phyloP scores from a whole-genome alignment of 2,329 filamentous ascomycete genomes.

The Parastagonospora nodorum region DNA sequence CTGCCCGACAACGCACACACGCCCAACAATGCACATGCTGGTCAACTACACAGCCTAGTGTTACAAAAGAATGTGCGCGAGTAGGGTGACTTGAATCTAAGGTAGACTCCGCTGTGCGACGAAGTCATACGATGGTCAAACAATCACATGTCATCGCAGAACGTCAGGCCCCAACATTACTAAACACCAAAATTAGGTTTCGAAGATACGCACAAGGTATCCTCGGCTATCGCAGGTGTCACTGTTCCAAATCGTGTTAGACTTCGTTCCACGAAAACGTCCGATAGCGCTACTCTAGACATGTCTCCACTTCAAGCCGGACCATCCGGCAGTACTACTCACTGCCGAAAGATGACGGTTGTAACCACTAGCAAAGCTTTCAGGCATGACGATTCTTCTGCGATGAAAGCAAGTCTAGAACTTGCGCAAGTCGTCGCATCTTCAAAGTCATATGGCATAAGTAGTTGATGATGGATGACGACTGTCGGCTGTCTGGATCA shows the following conservation, averaged over 20 bases:
- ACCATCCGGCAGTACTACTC: not conserved
- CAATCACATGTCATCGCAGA: not conserved
- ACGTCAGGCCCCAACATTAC: not conserved
- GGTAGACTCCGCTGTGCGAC: not conserved
- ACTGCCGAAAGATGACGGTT: not conserved
- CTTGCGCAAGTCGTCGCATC: too few relatives aligned
- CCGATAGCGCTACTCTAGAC: not conserved
- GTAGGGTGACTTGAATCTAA: not conserved
- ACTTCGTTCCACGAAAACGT: not conserved
- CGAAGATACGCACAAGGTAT: not conserved
- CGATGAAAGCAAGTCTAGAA: too few relatives aligned
- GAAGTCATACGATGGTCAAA: not conserved
- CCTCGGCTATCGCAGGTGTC: not conserved
- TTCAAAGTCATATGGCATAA: too few relatives aligned
- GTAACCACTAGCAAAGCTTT: not conserved
- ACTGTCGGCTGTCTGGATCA: too few relatives aligned
- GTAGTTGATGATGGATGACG: too few relatives aligned
- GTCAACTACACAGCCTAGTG: not conserved
- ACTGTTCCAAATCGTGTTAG: not conserved
- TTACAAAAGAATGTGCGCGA: not conserved
- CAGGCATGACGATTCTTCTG: too few relatives aligned
- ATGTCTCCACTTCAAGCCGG: constrained; percentile 1
- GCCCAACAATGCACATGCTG: too few relatives aligned
- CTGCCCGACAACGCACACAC: not conserved
- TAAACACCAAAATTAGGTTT: not conserved